Conservation (phyloP, 1,284 basidiomycete species). For the Trichosporon sp. region DNA sequence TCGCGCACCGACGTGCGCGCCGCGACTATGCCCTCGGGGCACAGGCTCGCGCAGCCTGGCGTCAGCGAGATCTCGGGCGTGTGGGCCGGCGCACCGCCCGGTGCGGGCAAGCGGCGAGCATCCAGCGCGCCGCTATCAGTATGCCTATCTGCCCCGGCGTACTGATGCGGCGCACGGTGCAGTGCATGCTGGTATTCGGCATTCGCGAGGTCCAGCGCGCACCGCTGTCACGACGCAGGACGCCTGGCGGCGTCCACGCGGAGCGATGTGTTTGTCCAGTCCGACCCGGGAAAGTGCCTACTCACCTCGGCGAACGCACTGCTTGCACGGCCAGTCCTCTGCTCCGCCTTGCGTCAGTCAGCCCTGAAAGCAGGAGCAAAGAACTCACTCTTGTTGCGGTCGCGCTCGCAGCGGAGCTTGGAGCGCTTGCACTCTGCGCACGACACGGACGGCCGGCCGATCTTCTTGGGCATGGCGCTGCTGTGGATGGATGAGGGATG, state of each 20-base stretch:
- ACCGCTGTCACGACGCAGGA: no score
- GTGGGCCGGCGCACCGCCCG: neutral
- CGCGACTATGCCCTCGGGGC: conserved; percentile 2
- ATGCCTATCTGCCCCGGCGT: neutral
- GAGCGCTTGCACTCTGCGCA: conserved; percentile 5
- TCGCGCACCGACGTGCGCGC: neutral
- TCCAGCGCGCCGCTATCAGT: neutral
- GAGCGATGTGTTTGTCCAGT: neutral
- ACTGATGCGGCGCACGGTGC: neutral
- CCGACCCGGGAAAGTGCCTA: conserved; percentile 2
- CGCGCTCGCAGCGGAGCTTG: neutral
- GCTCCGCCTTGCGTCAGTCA: neutral
- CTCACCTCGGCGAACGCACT: conserved; percentile 4
- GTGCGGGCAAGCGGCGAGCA: neutral
- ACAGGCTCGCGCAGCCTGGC: neutral
- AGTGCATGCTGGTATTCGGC: neutral
- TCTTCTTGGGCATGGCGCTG: conserved; percentile 1
- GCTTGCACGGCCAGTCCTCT: conserved; percentile 2
- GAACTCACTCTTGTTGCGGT: neutral
- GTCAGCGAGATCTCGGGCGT: neutral
- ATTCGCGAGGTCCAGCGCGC: no score
- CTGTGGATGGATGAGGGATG: neutral
- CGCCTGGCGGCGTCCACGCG: neutral
- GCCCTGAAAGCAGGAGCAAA: neutral
- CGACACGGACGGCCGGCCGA: neutral